Base-by-base conservation (phyloP, 306 rosid genomes). In the Myrica gale region DNA sequence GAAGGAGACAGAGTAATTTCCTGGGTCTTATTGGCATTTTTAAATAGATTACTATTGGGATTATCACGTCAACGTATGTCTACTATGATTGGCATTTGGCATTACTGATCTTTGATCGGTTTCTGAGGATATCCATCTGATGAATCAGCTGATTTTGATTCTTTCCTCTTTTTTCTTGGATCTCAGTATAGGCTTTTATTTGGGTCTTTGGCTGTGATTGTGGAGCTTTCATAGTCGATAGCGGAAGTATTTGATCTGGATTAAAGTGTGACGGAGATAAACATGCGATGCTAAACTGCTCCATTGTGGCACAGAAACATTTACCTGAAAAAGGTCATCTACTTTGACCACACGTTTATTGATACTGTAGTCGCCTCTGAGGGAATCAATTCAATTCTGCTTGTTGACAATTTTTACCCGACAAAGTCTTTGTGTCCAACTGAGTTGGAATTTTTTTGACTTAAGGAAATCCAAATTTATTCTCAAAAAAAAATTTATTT, bases 1-100 rank as follows among this genome's bases (percentile, higher is more conserved):
- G 83, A 91, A 93, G 74, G 93, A 86, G 75, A 93, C 98, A 0
- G 97, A 93, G 96, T 85, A 84, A 23, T 79, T 74, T 48, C 72
- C 63, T 12, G 15, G 10, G 15, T 15, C 60, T 74, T 56, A 60
- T 32, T 13, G 19, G 58, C 6, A 43, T 52, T 2, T 41, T 20
- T 5, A 20, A 20, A 7, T 47, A 3, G 3, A 19, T 6, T n/a
- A 7, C n/a, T 47, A 7, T 52, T 52, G 16, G 57, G 9, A 4
- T 52, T 16, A 16, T 12, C 16, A 50, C 11, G 2, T 20, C 13
- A 54, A n/a, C 0, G 4, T 7, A n/a, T 4, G 0, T 0, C 12
- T 37, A 16, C 50, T 65, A 3, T 65, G 9, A 65, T 41, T 6
- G 47, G 70, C 42, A 42, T 42, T 65, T 3, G 7, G 48, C 69